Evolutionary conservation across 176 grass and related monocot species (phyloP).

Genomic region (Cenchrus americanus): DNA sequence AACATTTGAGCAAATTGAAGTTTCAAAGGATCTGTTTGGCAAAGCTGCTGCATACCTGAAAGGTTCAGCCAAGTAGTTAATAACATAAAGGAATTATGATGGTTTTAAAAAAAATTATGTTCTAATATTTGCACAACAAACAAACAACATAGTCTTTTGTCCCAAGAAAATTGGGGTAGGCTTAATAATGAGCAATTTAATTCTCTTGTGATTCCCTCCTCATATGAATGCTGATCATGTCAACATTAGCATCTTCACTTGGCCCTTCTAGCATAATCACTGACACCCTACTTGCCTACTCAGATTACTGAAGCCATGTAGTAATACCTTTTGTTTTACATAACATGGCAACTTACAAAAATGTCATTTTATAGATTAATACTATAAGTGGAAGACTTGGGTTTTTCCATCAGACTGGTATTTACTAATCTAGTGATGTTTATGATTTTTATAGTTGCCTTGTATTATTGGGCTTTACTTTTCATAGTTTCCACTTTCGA

Average conservation of each 20-base stretch:
- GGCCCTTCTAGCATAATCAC: too few species aligned
- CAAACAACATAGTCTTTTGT: too few species aligned
- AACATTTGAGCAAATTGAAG: constrained; percentile 95
- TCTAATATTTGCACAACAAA: background rate
- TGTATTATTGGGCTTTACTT: constrained; percentile 18
- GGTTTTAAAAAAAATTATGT: constrained; percentile 5
- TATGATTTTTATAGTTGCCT: background rate
- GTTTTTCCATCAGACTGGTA: background rate
- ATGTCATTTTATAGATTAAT: background rate
- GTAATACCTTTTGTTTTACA: constrained; percentile 4
- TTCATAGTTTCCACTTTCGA: constrained; percentile 5
- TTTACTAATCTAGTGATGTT: constrained; percentile 26
- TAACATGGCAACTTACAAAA: constrained; percentile 1
- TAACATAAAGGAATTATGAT: background rate
- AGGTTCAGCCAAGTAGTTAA: constrained; percentile 43
- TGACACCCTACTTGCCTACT: too few species aligned
- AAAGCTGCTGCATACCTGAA: constrained; percentile 81
- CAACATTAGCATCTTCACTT: background rate
- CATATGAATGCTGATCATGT: background rate
- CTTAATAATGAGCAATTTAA: background rate
- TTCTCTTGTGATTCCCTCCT: background rate
- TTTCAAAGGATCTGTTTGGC: constrained; percentile 91
- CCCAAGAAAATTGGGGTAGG: too few species aligned
- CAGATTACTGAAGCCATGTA: too few species aligned
- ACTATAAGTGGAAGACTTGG: background rate